Conservation (phyloP, 306 rosid species). For the Fragaria vesca region DNA sequence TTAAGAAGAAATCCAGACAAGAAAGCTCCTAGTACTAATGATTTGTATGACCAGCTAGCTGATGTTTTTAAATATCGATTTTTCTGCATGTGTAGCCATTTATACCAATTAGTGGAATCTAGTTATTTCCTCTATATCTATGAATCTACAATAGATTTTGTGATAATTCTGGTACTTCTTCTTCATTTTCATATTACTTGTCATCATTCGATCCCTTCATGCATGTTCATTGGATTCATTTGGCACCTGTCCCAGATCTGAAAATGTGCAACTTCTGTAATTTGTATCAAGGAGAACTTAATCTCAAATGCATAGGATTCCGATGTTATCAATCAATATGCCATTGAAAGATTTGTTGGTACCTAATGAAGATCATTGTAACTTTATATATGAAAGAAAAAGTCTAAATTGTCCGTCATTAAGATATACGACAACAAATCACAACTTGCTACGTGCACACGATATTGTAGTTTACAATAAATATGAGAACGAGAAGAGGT, state of each 20-base stretch:
- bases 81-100: slow-evolving; percentile 8
- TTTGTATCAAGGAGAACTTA: neutral
- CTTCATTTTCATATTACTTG: neutral
- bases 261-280: slow-evolving; percentile 9
- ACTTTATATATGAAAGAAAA: neutral
- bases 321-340: neutral
- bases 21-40: neutral
- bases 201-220: neutral
- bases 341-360: neutral
- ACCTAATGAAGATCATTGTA: neutral
- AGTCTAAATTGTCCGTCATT: neutral
- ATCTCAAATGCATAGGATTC: slow-evolving; percentile 9
- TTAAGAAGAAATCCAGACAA: slow-evolving; percentile 44
- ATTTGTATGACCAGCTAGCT: neutral
- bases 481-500: neutral
- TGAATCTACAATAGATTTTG: neutral
- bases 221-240: slow-evolving; percentile 8
- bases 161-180: slow-evolving; percentile 1
- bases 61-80: neutral
- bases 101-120: neutral
- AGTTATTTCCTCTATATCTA: neutral
- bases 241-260: slow-evolving; percentile 20
- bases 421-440: neutral
- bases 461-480: neutral
- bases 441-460: too few species aligned